phyloP scores from a whole-genome alignment of 2,329 filamentous ascomycete genomes.

The Cladosporium sp. region DNA sequence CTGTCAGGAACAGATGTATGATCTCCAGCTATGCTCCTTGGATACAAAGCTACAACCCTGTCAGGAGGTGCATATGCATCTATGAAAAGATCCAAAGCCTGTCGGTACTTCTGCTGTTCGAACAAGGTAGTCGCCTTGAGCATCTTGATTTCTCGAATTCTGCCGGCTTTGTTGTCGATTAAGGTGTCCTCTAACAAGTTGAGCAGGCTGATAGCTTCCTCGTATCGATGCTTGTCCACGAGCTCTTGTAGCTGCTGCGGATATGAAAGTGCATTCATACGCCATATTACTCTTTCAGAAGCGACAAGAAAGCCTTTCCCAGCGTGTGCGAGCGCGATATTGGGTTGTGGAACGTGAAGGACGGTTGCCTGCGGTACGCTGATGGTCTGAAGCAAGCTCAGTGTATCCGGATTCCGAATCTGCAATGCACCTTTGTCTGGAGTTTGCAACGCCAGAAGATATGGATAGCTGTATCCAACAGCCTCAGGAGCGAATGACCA shows the following conservation, averaged over 20 bases:
- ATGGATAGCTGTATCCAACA: constrained; percentile 95
- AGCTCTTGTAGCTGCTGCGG: constrained; percentile 83
- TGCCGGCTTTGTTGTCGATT: constrained; percentile 72
- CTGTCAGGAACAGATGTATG: constrained; percentile 58
- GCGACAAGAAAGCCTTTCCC: constrained; percentile 93
- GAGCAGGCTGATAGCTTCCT: constrained; percentile 88
- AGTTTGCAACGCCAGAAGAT: constrained; percentile 80
- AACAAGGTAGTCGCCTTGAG: constrained; percentile 85
- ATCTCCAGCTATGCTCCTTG: constrained; percentile 75
- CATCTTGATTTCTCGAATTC: constrained; percentile 82
- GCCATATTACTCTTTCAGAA: constrained; percentile 88
- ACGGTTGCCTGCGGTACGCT: constrained; percentile 74
- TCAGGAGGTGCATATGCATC: constrained; percentile 87
- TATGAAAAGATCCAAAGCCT: constrained; percentile 85
- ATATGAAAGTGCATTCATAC: constrained; percentile 90
- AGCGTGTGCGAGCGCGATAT: constrained; percentile 88
- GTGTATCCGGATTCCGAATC: constrained; percentile 84
- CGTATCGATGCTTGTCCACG: constrained; percentile 66
- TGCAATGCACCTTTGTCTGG: constrained; percentile 80
- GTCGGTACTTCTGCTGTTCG: constrained; percentile 72
- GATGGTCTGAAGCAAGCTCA: constrained; percentile 84
- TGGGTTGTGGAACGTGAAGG: constrained; percentile 87
- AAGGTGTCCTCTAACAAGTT: constrained; percentile 89
- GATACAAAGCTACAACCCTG: constrained; percentile 79
- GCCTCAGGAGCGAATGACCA: constrained; percentile 85